These are phyloP conservation scores for Vitis riparia DNA, from an alignment of 164 flowering plant species.

Conservation along the genomic window DNA sequence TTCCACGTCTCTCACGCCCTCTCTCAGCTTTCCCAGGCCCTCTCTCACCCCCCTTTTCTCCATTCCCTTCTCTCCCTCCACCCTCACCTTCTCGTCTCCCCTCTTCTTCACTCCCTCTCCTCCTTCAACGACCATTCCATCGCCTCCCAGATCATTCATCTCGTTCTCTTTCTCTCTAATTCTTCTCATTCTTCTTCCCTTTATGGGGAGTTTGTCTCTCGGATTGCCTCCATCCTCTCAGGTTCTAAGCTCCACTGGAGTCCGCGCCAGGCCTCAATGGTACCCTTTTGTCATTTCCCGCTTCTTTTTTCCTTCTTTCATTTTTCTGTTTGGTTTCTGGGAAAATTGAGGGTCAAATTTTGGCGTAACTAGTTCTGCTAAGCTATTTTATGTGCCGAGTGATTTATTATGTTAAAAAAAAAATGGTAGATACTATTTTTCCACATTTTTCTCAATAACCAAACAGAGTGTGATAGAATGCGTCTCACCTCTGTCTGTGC, in stretches of 20 bases:
- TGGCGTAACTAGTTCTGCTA: too few relatives aligned
- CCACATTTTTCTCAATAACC: too few relatives aligned
- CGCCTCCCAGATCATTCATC: constrained; percentile 50
- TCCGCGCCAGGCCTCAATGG: constrained; percentile 61
- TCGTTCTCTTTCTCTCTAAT: constrained; percentile 42
- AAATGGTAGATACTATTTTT: too few relatives aligned
- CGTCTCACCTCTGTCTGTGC: too few relatives aligned
- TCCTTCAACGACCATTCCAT: constrained; percentile 59
- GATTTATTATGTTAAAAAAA: too few relatives aligned
- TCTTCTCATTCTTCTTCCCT: constrained; percentile 22
- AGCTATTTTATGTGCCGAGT: too few relatives aligned
- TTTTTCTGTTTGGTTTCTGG: not conserved
- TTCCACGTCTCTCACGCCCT: constrained; percentile 86
- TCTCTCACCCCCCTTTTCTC: constrained; percentile 57
- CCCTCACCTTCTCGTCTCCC: constrained; percentile 63
- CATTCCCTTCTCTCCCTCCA: constrained; percentile 49
- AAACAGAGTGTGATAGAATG: too few relatives aligned
- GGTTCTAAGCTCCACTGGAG: constrained; percentile 63
- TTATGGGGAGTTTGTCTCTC: constrained; percentile 45
- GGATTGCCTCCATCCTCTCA: constrained; percentile 44
- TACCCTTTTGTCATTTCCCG: constrained; percentile 10
- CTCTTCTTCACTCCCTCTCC: constrained; percentile 59
- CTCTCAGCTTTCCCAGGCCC: constrained; percentile 75
- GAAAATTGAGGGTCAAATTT: not conserved
- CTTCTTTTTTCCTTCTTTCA: not conserved